Conservation (phyloP, 1,139 yeast species). For the Nematodospora anomalae region DNA sequence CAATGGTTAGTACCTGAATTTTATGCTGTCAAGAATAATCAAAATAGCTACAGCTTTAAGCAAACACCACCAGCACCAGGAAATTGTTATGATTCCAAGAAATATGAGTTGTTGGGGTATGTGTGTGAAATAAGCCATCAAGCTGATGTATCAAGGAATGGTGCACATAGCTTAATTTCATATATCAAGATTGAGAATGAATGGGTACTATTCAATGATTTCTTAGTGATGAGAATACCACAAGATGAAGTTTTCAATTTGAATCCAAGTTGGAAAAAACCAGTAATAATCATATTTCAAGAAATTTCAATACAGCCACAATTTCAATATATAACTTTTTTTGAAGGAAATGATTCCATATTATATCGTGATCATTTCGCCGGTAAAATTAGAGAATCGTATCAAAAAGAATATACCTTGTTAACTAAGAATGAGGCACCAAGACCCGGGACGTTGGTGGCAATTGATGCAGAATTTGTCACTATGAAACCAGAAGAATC, state of each 20-base stretch:
- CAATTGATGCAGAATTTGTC: slow-evolving; percentile 97
- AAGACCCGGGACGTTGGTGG: slow-evolving; percentile 70
- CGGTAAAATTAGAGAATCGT: slow-evolving; percentile 61
- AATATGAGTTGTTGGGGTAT: slow-evolving; percentile 64
- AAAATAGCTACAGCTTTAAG: slow-evolving; percentile 24
- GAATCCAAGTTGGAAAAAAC: slow-evolving; percentile 77
- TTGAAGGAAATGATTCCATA: slow-evolving; percentile 57
- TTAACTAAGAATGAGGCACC: slow-evolving; percentile 73
- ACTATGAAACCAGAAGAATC: slow-evolving; percentile 74
- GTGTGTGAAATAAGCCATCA: slow-evolving; percentile 68
- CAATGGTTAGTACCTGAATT: slow-evolving; percentile 66
- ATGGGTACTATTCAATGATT: slow-evolving; percentile 92
- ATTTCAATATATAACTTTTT: slow-evolving; percentile 26
- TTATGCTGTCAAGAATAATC: slow-evolving; percentile 36
- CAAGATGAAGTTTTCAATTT: slow-evolving; percentile 74
- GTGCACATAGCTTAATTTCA: slow-evolving; percentile 59
- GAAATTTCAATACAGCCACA: slow-evolving; percentile 31
- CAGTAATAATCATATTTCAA: slow-evolving; percentile 71
- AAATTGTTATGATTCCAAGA: slow-evolving; percentile 10
- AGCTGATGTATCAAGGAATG: slow-evolving; percentile 40
- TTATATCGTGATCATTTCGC: slow-evolving; percentile 78
- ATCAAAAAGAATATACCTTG: slow-evolving; percentile 61
- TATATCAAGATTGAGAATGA: slow-evolving; percentile 52
- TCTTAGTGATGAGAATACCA: slow-evolving; percentile 75
- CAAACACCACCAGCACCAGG: slow-evolving; percentile 31